Base-by-base conservation (phyloP, 192 early-diverging fungal genomes). In the Kappamyces sp. region DNA sequence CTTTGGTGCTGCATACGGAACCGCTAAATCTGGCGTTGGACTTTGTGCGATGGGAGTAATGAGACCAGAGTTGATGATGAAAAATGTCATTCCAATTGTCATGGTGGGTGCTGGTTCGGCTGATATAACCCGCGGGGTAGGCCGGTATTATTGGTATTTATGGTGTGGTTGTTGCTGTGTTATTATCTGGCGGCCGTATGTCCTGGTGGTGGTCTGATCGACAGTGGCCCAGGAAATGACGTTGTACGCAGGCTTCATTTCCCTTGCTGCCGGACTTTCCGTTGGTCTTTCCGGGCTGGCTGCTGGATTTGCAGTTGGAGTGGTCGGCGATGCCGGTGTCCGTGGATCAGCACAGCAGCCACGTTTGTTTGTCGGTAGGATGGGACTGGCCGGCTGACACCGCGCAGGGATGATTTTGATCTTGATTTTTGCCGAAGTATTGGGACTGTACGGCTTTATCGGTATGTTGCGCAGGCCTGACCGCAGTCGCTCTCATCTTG, bases 401-500 rank as follows among this genome's bases (percentile, higher is more conserved):
- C 62, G 86, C 82, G 66, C 64, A 47, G 75, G 76, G 31, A 74
- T 82, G 68, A 75, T 86, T 62, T 78, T 99, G 68, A 95, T 99
- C 58, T 87, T 99, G 50, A 99, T 99, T 86, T 99, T 99, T 74
- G 93, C 94, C 60, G 97, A 99, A 83, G 97, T 99, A 5, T 78
- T 99, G 68, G 78, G 71, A 49, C 60, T 75, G 41, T 94, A 57
- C 85, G 90, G 66, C 86, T 90, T 76, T 64, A 15, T 63, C 36
- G n/a, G 32, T 10, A 12, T 1, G 9, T 15, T 66, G 31, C 32
- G 31, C 54, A 1, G 92, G 91, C 67, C 83, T 97, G 49, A 96
- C 97, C 70, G 94, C 97, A 63, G 94, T 99, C 31, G 91, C 89
- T 36, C 83, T 99, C 55, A 99, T 99, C 65, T 74, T 99, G 54